Percentiles rank a stretch among this genome's conserved stretches.
Conservation (phyloP, 768 basidiomycete genomes). For the Galerina marginata region DNA sequence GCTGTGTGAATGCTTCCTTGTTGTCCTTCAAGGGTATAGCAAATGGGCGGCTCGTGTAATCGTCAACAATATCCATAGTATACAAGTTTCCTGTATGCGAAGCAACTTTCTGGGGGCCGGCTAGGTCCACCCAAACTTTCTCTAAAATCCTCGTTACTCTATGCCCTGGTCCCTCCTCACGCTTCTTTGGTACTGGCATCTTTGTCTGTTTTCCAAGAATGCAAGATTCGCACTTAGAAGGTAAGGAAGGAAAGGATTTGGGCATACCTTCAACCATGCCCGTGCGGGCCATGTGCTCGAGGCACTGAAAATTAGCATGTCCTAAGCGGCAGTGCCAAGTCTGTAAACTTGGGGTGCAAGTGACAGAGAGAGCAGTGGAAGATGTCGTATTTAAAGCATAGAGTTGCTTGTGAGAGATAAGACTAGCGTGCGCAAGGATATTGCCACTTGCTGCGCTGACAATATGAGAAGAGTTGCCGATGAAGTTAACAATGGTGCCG, state of each 20-base stretch:
- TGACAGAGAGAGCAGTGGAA: conserved; percentile 20
- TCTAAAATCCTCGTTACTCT: conserved; percentile 31
- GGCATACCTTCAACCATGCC: conserved; percentile 30
- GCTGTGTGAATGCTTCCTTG: conserved; percentile 21
- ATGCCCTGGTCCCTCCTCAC: conserved; percentile 22
- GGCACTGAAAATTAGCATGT: conserved; percentile 29
- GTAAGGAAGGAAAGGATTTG: conserved; percentile 19
- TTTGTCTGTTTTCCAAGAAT: conserved; percentile 44
- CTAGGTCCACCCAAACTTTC: conserved; percentile 38
- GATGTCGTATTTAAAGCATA: conserved; percentile 22
- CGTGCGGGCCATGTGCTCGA: conserved; percentile 25
- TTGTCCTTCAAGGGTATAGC: conserved; percentile 36
- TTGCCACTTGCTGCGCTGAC: no score
- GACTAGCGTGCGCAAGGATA: conserved; percentile 18
- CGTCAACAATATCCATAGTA: conserved; percentile 40
- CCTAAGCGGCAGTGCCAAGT: conserved; percentile 35
- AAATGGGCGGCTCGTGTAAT: conserved; percentile 35
- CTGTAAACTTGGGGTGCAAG: conserved; percentile 10
- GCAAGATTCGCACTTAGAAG: conserved; percentile 37
- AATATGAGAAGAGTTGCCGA: no score
- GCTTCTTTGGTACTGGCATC: conserved; percentile 32
- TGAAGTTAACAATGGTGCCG: no score
- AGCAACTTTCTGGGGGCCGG: conserved; percentile 25
- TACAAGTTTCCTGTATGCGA: conserved; percentile 33
- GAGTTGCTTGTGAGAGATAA: neutral